Percentiles rank a stretch among this genome's conserved stretches.
phyloP scores from a whole-genome alignment of 2,329 filamentous ascomycete species.

The Ustilaginoidea virens region DNA sequence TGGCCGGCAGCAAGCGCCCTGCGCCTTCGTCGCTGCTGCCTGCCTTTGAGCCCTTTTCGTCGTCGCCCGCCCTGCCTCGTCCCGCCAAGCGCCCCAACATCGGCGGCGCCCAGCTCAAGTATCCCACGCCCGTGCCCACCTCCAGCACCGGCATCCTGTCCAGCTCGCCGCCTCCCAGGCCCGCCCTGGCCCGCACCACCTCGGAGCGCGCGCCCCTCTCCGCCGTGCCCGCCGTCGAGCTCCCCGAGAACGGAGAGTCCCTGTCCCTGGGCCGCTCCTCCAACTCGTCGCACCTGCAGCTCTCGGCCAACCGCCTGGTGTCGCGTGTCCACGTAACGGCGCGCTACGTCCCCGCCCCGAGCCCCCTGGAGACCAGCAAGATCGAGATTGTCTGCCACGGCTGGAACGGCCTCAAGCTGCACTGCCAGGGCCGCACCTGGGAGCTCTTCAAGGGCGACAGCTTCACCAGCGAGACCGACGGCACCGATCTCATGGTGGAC shows the following conservation, averaged over 20 bases:
- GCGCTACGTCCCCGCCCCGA: slow-evolving; percentile 57
- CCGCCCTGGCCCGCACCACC: slow-evolving; percentile 37
- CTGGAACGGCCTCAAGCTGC: slow-evolving; percentile 90
- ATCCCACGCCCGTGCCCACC: slow-evolving; percentile 86
- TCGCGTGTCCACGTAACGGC: slow-evolving; percentile 89
- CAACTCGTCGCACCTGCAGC: slow-evolving; percentile 88
- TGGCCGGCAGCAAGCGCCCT: slow-evolving; percentile 41
- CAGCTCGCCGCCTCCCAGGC: slow-evolving; percentile 58
- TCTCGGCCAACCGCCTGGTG: slow-evolving; percentile 82
- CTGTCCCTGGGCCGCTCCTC: slow-evolving; percentile 85
- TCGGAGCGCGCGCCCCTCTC: slow-evolving; percentile 74
- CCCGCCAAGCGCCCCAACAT: slow-evolving; percentile 51
- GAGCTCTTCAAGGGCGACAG: slow-evolving; percentile 77
- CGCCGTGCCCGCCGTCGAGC: slow-evolving; percentile 65
- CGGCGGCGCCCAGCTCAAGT: slow-evolving; percentile 42
- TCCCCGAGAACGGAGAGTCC: slow-evolving; percentile 67
- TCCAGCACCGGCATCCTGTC: slow-evolving; percentile 86
- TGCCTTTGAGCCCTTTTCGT: slow-evolving; percentile 66
- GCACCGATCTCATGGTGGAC: slow-evolving; percentile 84
- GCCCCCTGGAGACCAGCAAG: slow-evolving; percentile 54
- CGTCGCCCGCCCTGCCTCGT: slow-evolving; percentile 56
- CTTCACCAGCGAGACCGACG: slow-evolving; percentile 79
- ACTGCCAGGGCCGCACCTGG: slow-evolving; percentile 78
- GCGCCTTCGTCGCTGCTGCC: slow-evolving; percentile 57
- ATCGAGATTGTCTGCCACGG: slow-evolving; percentile 84